Evolutionary conservation across 140 eudicot genomes (phyloP).

Genomic region (Senecio squalidus): DNA sequence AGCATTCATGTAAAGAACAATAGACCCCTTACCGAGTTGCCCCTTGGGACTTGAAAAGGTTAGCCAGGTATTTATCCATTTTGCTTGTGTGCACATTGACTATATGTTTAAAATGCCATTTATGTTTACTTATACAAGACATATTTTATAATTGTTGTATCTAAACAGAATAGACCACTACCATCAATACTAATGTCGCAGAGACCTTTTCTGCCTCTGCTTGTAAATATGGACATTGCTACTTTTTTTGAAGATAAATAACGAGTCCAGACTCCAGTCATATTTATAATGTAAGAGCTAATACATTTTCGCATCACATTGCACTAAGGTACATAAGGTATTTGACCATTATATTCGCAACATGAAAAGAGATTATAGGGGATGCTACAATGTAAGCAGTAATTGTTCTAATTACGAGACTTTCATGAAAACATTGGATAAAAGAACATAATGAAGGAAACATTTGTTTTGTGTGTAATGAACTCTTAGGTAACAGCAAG

Average conservation of each 20-base stretch:
- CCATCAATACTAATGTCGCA: not conserved
- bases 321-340: not conserved
- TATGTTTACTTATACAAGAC: not conserved
- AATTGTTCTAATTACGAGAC: not conserved
- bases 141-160: too few relatives aligned
- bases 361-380: not conserved
- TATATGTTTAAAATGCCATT: not conserved
- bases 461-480: not conserved
- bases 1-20: not conserved
- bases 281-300: not conserved
- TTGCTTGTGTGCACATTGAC: not conserved
- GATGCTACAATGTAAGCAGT: not conserved
- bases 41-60: not conserved
- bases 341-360: too few relatives aligned
- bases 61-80: not conserved
- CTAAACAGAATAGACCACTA: not conserved
- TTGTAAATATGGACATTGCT: not conserved
- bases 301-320: not conserved
- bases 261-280: not conserved
- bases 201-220: not conserved
- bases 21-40: not conserved
- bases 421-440: not conserved
- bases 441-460: not conserved
- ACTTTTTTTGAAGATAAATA: not conserved
- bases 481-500: conserved; percentile 22